Percentiles rank a stretch among this genome's conserved stretches.
phyloP scores from a whole-genome alignment of 768 basidiomycete species.

The Mycena rosella region DNA sequence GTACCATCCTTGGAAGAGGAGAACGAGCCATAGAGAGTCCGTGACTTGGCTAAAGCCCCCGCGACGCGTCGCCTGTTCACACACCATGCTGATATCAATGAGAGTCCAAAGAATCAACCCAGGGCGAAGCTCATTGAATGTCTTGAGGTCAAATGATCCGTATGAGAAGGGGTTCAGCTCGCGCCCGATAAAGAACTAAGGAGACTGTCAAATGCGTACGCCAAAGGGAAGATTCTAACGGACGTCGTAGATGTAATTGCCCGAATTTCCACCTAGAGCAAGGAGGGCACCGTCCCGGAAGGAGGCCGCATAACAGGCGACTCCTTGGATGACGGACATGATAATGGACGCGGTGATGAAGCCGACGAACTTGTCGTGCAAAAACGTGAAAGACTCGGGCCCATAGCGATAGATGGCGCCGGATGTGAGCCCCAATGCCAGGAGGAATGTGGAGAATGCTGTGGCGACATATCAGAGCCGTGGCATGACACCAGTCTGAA shows the following conservation, averaged over 20 bases:
- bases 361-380: slow-evolving; percentile 94
- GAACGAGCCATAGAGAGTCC: slow-evolving; percentile 93
- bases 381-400: slow-evolving; percentile 84
- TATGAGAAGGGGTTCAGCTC: slow-evolving; percentile 88
- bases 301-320: slow-evolving; percentile 77
- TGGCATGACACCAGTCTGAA: slow-evolving; percentile 12
- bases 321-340: slow-evolving; percentile 83
- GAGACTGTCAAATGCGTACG: slow-evolving; percentile 3
- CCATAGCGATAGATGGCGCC: slow-evolving; percentile 83
- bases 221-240: slow-evolving; percentile 44
- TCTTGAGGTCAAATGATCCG: slow-evolving; percentile 75
- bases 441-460: slow-evolving; percentile 92
- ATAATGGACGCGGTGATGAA: slow-evolving; percentile 85
- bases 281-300: slow-evolving; percentile 80
- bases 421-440: slow-evolving; percentile 78
- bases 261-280: slow-evolving; percentile 93
- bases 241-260: slow-evolving; percentile 92
- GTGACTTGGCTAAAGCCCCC: slow-evolving; percentile 77
- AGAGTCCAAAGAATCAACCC: slow-evolving; percentile 94
- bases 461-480: slow-evolving; percentile 8
- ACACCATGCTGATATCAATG: slow-evolving; percentile 90
- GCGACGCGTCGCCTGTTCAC: slow-evolving; percentile 87
- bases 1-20: slow-evolving; percentile 89
- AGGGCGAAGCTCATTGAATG: slow-evolving; percentile 88
- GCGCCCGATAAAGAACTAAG: slow-evolving; percentile 94